These are phyloP conservation scores for Prinsepia uniflora DNA, from an alignment of 306 rosid species.

Conservation along the genomic window DNA sequence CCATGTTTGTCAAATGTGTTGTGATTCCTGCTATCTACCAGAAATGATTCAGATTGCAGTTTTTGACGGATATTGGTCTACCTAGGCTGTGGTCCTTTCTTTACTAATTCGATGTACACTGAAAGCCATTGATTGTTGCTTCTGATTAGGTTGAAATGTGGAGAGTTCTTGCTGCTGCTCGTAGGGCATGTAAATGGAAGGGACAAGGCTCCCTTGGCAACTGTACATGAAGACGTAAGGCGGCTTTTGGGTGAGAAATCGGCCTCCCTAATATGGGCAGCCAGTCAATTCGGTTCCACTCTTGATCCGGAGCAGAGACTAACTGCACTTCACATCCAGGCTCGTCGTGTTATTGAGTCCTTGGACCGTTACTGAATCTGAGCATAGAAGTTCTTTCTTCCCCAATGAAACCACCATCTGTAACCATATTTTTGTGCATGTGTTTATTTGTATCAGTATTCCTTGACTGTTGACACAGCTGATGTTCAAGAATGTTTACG, in stretches of 20 bases:
- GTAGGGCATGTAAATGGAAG: constrained; percentile 86
- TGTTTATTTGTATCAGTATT: neutral
- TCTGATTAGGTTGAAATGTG: constrained; percentile 77
- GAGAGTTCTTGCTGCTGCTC: constrained; percentile 81
- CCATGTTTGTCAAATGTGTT: neutral
- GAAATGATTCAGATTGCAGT: neutral
- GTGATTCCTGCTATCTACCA: neutral
- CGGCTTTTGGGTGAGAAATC: constrained; percentile 86
- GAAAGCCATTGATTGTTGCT: constrained; percentile 5
- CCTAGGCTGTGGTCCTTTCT: neutral
- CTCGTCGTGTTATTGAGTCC: constrained; percentile 89
- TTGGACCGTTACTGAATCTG: constrained; percentile 58
- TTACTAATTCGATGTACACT: neutral
- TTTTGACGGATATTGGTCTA: neutral
- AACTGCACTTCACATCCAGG: constrained; percentile 81
- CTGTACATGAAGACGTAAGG: constrained; percentile 78
- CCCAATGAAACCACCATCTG: neutral
- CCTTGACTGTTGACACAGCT: neutral
- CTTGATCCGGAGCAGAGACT: constrained; percentile 84
- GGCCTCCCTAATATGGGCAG: constrained; percentile 98
- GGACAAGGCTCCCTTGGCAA: constrained; percentile 69
- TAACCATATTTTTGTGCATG: neutral
- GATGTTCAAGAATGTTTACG: neutral
- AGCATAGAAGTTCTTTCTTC: neutral
- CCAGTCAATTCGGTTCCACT: constrained; percentile 87